These are phyloP conservation scores for Termitomyces bulborhizus DNA, from an alignment of 768 basidiomycete genomes.

Conservation along the genomic window DNA sequence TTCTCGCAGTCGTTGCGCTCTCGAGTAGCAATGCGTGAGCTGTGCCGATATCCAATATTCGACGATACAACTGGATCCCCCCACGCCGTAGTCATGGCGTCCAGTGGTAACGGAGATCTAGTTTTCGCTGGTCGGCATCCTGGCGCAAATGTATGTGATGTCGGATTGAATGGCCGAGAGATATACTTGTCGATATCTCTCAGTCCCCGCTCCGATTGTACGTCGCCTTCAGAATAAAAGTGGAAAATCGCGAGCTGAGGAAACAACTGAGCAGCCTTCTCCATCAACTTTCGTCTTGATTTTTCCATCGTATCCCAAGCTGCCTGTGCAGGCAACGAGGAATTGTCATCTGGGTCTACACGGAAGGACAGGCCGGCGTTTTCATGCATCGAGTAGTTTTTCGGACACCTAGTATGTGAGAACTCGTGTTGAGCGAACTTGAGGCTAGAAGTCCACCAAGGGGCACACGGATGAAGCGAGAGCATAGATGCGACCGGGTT, in stretches of 20 bases:
- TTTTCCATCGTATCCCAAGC: slow-evolving; percentile 6
- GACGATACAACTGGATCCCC: neutral
- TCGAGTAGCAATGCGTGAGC: neutral
- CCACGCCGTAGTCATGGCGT: neutral
- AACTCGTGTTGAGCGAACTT: neutral
- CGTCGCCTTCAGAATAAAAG: neutral
- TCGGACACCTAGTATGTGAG: neutral
- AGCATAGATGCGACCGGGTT: slow-evolving; percentile 5
- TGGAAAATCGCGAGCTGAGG: slow-evolving; percentile 7
- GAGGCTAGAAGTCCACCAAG: slow-evolving; percentile 7
- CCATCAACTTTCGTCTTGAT: neutral
- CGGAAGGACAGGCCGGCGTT: neutral
- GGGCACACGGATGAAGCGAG: slow-evolving; percentile 2
- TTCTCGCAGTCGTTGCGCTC: neutral
- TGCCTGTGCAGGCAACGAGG: neutral
- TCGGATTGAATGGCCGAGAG: neutral
- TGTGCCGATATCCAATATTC: neutral
- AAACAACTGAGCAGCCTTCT: neutral
- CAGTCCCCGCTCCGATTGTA: neutral
- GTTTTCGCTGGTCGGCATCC: neutral
- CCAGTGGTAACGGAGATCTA: neutral
- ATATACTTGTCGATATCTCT: neutral
- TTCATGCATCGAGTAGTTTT: slow-evolving; percentile 1
- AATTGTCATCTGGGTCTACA: neutral
- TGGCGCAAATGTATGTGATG: neutral